phyloP scores from a whole-genome alignment of 148 eudicot species.

The Drosera capensis region DNA sequence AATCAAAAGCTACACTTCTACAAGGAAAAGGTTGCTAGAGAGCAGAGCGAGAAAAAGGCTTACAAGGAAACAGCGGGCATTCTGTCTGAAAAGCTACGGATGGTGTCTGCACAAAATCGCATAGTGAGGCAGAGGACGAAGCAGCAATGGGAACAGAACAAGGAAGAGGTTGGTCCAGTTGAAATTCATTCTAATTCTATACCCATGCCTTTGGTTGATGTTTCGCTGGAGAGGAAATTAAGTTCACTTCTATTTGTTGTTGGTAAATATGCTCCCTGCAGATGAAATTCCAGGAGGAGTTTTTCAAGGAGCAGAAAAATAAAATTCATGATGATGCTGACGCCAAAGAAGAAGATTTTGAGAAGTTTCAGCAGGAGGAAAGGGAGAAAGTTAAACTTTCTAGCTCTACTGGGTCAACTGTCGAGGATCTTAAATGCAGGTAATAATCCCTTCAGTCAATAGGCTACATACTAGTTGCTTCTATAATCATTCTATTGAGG shows the following conservation, averaged over 20 bases:
- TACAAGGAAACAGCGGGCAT: slow-evolving; percentile 31
- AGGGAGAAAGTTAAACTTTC: slow-evolving; percentile 31
- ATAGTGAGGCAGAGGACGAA: slow-evolving; percentile 46
- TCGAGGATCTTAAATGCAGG: slow-evolving; percentile 31
- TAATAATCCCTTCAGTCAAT: slow-evolving; percentile 10
- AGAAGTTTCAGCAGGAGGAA: slow-evolving; percentile 43
- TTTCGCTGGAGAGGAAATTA: not conserved
- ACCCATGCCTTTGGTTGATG: not conserved
- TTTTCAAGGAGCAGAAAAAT: slow-evolving; percentile 45
- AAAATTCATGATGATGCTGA: slow-evolving; percentile 31
- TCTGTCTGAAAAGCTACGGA: slow-evolving; percentile 35
- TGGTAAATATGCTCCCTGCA: slow-evolving; percentile 9
- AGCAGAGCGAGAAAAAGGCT: slow-evolving; percentile 29
- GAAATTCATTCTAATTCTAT: not conserved
- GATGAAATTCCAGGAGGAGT: slow-evolving; percentile 59
- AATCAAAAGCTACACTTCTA: slow-evolving; percentile 46
- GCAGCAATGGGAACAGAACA: slow-evolving; percentile 33
- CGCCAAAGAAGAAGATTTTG: slow-evolving; percentile 48
- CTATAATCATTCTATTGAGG: not conserved
- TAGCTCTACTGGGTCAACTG: slow-evolving; percentile 10
- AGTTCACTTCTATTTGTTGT: not conserved
- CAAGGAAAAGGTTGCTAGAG: slow-evolving; percentile 40
- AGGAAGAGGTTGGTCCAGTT: slow-evolving; percentile 38
- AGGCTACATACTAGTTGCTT: not conserved
- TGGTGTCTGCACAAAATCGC: slow-evolving; percentile 26